Percentiles rank a stretch among this genome's conserved stretches.
Conservation (phyloP, 2,329 filamentous ascomycete species). For the Alternaria alternata region DNA sequence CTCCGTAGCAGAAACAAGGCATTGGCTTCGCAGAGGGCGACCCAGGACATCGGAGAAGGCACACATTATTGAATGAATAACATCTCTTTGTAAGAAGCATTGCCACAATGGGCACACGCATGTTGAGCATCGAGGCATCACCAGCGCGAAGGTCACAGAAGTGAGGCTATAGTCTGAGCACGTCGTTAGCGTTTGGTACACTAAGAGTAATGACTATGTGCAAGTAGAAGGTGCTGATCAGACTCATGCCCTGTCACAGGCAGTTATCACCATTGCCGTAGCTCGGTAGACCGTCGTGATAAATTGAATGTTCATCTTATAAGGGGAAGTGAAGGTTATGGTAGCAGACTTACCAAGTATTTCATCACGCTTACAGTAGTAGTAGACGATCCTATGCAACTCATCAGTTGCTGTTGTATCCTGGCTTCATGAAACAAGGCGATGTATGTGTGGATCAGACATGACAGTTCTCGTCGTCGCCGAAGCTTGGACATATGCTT, state of each 20-base stretch:
- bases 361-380: background rate
- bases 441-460: constrained; percentile 37
- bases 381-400: constrained; percentile 9
- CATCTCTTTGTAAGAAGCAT: background rate
- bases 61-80: background rate
- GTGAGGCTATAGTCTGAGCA: background rate
- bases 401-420: constrained; percentile 15
- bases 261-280: constrained; percentile 78
- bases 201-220: background rate
- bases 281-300: constrained; percentile 91
- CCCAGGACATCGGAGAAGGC: background rate
- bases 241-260: constrained; percentile 74
- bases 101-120: background rate
- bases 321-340: constrained; percentile 12
- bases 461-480: constrained; percentile 58
- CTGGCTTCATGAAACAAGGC: constrained; percentile 2
- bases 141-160: background rate
- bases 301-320: constrained; percentile 56
- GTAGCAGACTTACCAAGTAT: constrained; percentile 3
- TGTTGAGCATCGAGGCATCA: background rate
- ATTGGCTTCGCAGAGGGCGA: background rate
- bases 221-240: constrained; percentile 29
- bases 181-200: constrained; percentile 16
- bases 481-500: constrained; percentile 96
- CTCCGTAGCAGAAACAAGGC: background rate